A percentile compares a stretch with the other conserved stretches of the same genome.
These are phyloP conservation scores for Hypoxylon lenormandii DNA, from an alignment of 495 filamentous ascomycete species.

Conservation along the genomic window DNA sequence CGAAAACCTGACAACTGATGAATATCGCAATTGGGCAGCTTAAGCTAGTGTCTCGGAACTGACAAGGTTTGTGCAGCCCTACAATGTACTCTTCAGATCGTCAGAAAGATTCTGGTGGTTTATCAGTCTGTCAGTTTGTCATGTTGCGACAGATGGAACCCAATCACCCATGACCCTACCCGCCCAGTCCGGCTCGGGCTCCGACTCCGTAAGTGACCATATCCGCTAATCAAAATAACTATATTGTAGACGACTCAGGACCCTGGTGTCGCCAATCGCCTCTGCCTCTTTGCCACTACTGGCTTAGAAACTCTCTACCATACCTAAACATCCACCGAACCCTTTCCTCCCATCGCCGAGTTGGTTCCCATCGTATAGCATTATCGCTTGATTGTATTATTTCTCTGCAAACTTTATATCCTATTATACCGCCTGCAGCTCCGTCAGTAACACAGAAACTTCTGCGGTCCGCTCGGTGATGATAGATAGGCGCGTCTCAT, in stretches of 20 bases:
- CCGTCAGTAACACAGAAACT: constrained; percentile 15
- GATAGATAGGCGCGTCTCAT: constrained; percentile 30
- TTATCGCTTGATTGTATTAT: constrained; percentile 16
- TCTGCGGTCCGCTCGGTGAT: constrained; percentile 25
- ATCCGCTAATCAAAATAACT: constrained; percentile 35
- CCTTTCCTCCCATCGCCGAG: constrained; percentile 16
- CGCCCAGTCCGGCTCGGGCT: constrained; percentile 30
- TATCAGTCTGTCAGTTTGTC: constrained; percentile 9
- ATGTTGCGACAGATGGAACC: constrained; percentile 23
- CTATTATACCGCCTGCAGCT: constrained; percentile 3
- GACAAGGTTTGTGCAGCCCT: constrained; percentile 49
- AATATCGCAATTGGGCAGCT: constrained; percentile 42
- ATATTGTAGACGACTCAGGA: constrained; percentile 37
- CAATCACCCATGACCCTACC: constrained; percentile 14
- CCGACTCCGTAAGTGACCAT: constrained; percentile 35
- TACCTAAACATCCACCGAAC: constrained; percentile 10
- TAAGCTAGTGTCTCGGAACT: constrained; percentile 46
- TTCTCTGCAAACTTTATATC: constrained; percentile 11
- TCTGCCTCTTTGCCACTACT: constrained; percentile 39
- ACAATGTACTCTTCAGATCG: constrained; percentile 14
- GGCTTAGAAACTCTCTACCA: constrained; percentile 25
- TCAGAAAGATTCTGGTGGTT: constrained; percentile 7
- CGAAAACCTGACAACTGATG: constrained; percentile 21
- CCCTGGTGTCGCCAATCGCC: constrained; percentile 39
- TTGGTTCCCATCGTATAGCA: constrained; percentile 10